phyloP scores from a whole-genome alignment of 352 stramenopile genomes.

The Peronosclerospora sorghi region DNA sequence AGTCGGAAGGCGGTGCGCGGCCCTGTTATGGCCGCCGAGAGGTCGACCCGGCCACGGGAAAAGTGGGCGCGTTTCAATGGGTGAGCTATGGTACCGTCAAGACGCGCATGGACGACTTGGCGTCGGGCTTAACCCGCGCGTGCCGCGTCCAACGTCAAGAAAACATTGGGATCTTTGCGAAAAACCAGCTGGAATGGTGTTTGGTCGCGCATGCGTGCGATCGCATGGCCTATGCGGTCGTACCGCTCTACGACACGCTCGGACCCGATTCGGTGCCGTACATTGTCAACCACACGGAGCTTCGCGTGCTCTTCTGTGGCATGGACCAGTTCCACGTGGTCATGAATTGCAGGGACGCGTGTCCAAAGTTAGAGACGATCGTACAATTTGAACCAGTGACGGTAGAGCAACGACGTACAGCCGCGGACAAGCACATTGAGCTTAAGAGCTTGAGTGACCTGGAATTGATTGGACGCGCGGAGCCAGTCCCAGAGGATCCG shows the following conservation, averaged over 20 bases:
- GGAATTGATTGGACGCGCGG: slow-evolving; percentile 21
- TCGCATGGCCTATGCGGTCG: slow-evolving; percentile 51
- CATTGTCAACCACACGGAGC: slow-evolving; percentile 67
- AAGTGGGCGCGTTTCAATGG: slow-evolving; percentile 41
- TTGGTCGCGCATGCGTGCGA: slow-evolving; percentile 42
- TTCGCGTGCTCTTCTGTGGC: slow-evolving; percentile 43
- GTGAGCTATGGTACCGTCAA: slow-evolving; percentile 44
- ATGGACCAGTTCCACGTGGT: slow-evolving; percentile 45
- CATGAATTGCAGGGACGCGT: slow-evolving; percentile 39
- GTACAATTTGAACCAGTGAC: slow-evolving; percentile 39
- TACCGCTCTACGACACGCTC: slow-evolving; percentile 76
- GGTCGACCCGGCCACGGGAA: slow-evolving; percentile 21
- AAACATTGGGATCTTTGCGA: slow-evolving; percentile 47
- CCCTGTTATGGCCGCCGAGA: slow-evolving; percentile 7
- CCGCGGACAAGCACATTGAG: slow-evolving; percentile 10
- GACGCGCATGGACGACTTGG: slow-evolving; percentile 25
- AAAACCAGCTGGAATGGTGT: slow-evolving; percentile 66
- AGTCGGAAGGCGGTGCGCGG: slow-evolving; percentile 2
- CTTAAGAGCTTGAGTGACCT: slow-evolving; percentile 40
- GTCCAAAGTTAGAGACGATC: slow-evolving; percentile 28
- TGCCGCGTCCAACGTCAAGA: slow-evolving; percentile 34
- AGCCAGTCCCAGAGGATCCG: slow-evolving; percentile 35
- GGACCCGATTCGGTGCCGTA: slow-evolving; percentile 53
- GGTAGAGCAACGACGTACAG: slow-evolving; percentile 4
- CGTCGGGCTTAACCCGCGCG: slow-evolving; percentile 24